Base-by-base conservation (phyloP, 495 filamentous ascomycete genomes). In the Aspergillus saccharolyticus region DNA sequence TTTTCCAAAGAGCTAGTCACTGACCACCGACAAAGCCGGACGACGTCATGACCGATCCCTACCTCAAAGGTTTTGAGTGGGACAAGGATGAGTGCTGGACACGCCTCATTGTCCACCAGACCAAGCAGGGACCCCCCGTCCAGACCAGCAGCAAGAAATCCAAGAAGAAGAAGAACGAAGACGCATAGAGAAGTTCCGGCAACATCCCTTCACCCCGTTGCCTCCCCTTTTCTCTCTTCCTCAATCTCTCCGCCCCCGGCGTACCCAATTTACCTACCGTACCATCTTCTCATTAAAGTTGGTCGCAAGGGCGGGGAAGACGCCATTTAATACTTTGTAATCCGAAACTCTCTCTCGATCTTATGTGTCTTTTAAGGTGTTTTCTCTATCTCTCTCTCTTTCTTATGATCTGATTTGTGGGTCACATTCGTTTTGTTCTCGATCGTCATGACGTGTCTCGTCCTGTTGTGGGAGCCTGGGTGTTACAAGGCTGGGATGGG, bases 1-100 rank as follows among this genome's bases (percentile, higher is more conserved):
- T 24, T 1, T 15, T 12, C 20, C 42, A 59, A 45, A 1, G 50
- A 48, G 18, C 56, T 63, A 66, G 45, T 69, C 56, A 58, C 39
- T 39, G 8, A 42, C 22, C 46, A 39, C 22, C 25, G 49, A 43
- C 66, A n/a, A n/a, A 96, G 91, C 84, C 88, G 52, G 91, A 96
- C 63, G 91, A 96, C 67, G 91, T 96, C 68, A 77, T 96, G 51
- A 72, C 89, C 16, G 76, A 82, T 55, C 89, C 91, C 61, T 85
- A 90, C 79, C 83, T 96, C 59, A 85, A 85, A 59, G 91, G 91
- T 56, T 96, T 96, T 79, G 91, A 96, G 78, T 96, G 91, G 90
- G 87, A 93, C 73, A 87, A 89, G 70, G 88, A 94, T 62, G 89
- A 93, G 74, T 89, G 80, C 68, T 87, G 83, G 79, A 82, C 80